Evolutionary conservation across 306 rosid species (phyloP), one percentile per base, ranked within the genome.

Genomic region (Ochetophila trinervis): DNA sequence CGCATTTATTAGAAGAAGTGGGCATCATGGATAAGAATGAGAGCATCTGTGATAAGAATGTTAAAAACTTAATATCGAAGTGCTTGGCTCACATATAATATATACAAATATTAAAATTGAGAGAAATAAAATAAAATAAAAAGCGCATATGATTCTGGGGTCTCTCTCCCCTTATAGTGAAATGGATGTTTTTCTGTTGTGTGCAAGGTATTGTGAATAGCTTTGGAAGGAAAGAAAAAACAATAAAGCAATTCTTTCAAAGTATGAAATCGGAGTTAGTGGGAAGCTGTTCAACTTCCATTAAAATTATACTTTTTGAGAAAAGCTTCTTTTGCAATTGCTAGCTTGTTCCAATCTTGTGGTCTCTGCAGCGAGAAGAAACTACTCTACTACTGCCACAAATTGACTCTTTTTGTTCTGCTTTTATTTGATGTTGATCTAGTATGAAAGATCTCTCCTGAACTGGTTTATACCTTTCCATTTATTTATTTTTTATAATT

Each of bases 81-180:
- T 13, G 53, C 35, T 13, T 32, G 69, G 30, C 48, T 49, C 59
- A 12, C 8, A 27, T 47, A 44, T 27, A 1, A 30, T 40, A 40
- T 10, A 40, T 8, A 12, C 12, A 36, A 9, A 9, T 0, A 40
- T 12, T 1, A 8, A 9, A 40, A 36, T 5, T 1, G 42, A 36
- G 42, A 2, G 3, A 2, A 7, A 32, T 8, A 21, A 23, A 22
- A 27, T 6, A 4, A 57, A 20, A 30, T 4, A 57, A 1, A 40
- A n/a, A 16, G 75, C 53, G 77, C 63, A 81, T 71, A 65, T 13
- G 79, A 82, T 79, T 82, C 86, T 59, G 54, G 22, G n/a, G 7
- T 58, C 17, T 53, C 27, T 34, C 19, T 55, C 44, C 14, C 16
- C 48, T 45, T 59, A 47, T 74, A 66, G 56, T n/a, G 72, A 57